phyloP scores from a whole-genome alignment of 2,329 filamentous ascomycete genomes.

The Penicillium sp. region DNA sequence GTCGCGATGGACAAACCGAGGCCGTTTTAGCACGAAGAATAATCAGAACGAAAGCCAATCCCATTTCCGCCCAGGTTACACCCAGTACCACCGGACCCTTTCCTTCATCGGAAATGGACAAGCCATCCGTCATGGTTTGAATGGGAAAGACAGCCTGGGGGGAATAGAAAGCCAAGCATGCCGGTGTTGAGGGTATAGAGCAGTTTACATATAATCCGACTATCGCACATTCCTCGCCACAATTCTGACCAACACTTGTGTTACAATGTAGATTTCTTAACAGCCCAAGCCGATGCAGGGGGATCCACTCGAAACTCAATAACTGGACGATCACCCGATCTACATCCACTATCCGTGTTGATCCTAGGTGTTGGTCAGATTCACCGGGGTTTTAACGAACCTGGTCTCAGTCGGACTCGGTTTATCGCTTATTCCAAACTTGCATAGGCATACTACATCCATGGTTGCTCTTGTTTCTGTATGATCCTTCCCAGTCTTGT shows the following conservation, averaged over 20 bases:
- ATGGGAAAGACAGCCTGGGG: too few relatives aligned
- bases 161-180: neutral
- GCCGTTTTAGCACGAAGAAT: constrained; percentile 17
- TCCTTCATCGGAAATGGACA: constrained; percentile 6
- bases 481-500: too few relatives aligned
- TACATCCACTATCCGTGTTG: neutral
- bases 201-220: neutral
- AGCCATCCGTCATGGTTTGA: constrained; percentile 3
- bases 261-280: neutral
- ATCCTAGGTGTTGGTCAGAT: neutral
- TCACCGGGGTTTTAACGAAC: neutral
- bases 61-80: constrained; percentile 20
- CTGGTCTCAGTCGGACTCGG: neutral
- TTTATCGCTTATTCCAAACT: neutral
- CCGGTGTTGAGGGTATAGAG: neutral
- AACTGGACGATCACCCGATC: neutral
- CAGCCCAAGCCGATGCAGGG: neutral
- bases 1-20: constrained; percentile 10
- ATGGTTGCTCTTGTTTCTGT: too few relatives aligned
- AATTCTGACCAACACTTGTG: neutral
- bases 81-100: constrained; percentile 17
- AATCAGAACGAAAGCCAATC: constrained; percentile 15
- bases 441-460: neutral
- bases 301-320: neutral
- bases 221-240: neutral